Evolutionary conservation across 1,139 yeast genomes (phyloP), one percentile per base, ranked within the genome.

Genomic region (Protomyces inouyei): DNA sequence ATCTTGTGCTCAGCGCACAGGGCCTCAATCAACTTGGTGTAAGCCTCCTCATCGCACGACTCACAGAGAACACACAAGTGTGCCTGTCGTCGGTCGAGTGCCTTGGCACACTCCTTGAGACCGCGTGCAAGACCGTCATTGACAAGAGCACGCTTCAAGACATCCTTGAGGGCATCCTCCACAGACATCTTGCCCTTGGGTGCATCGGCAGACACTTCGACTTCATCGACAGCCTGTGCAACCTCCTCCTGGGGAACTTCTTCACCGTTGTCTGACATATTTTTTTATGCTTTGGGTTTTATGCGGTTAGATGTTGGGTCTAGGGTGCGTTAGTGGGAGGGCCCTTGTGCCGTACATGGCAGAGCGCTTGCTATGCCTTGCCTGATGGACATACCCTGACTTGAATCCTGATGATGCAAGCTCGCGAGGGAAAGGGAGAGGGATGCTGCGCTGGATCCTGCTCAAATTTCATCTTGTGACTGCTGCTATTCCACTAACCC

Each of bases 91-190:
- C 88, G 89, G 79, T 97, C 85, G 76, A 93, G 87, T 80, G 98
- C 98, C 89, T 93, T 93, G 78, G 97, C 89, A 74, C 98, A 96
- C 85, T 93, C 98, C 86, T 98, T 93, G 81, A 93, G 88, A 85
- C 99, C 99, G 85, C 99, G 93, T 80, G 98, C 98, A 82, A 93
- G 90, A 83, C 98, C 98, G 81, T 93, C 97, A 86, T 91, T 96
- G 78, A 92, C 90, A 80, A 95, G 87, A 74, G 99, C 87, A 80
- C 95, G 91, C 88, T 96, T 92, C 79, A 93, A 87, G 78, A 93
- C 98, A 79, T 91, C 95, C 85, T 92, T 90, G 80, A 93, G 85
- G 79, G 98, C 97, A 80, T 95, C 98, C 85, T 95, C 98, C 75
- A 93, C 87, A 80, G 98, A 85, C 83, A 93, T 87, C 77, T 93